Evolutionary conservation across 805 yeast genomes (phyloP).

Genomic region (Maudiozyma bulderi): DNA sequence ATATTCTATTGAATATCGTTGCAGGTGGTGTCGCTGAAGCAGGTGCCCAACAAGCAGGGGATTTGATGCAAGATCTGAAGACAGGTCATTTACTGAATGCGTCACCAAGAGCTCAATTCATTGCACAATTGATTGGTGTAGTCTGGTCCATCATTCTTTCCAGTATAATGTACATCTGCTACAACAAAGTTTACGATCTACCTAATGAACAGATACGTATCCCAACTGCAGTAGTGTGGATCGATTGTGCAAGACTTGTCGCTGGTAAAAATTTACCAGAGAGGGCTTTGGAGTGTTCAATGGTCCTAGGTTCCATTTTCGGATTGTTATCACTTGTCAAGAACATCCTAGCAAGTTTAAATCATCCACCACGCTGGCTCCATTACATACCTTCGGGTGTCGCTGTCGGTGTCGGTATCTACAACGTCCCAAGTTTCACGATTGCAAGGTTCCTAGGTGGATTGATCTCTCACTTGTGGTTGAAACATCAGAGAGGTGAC

Average conservation of each 20-base stretch:
- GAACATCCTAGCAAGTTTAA: constrained; percentile 39
- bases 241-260: constrained; percentile 87
- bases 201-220: constrained; percentile 76
- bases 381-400: constrained; percentile 83
- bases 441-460: constrained; percentile 92
- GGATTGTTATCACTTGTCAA: constrained; percentile 59
- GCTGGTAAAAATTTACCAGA: constrained; percentile 89
- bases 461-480: constrained; percentile 50
- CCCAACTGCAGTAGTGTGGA: constrained; percentile 95
- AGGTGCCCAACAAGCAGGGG: constrained; percentile 98
- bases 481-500: constrained; percentile 27
- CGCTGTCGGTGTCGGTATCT: constrained; percentile 94
- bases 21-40: constrained; percentile 98
- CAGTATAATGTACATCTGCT: constrained; percentile 71
- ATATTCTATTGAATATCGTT: constrained; percentile 73
- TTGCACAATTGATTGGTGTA: constrained; percentile 85
- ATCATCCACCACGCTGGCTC: constrained; percentile 31
- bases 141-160: constrained; percentile 73
- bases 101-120: constrained; percentile 82
- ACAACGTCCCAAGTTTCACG: constrained; percentile 88
- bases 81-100: constrained; percentile 91
- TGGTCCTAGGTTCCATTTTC: constrained; percentile 56
- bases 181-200: constrained; percentile 72
- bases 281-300: constrained; percentile 50
- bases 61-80: constrained; percentile 91